These are phyloP conservation scores for Monilinia polystroma DNA, from an alignment of 2,329 filamentous ascomycete genomes.

Conservation along the genomic window DNA sequence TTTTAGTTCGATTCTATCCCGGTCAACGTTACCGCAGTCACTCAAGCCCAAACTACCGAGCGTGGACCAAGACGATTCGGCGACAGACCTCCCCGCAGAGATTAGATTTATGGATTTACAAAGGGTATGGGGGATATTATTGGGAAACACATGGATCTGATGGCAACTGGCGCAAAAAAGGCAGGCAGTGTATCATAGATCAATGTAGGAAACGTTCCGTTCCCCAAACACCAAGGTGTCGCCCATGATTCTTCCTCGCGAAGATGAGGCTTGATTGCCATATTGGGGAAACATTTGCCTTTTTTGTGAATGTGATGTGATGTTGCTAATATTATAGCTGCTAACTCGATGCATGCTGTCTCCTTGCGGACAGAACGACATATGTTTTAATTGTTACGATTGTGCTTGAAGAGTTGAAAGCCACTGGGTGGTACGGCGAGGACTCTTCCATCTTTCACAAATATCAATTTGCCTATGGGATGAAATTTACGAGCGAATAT, in stretches of 20 bases:
- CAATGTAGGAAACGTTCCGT: conserved; percentile 52
- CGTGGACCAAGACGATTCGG: conserved; percentile 71
- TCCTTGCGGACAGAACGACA: not conserved
- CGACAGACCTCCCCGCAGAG: conserved; percentile 55
- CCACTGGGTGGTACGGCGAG: too few relatives aligned
- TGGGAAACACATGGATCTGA: conserved; percentile 34
- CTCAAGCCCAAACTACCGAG: conserved; percentile 83
- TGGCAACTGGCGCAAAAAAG: conserved; percentile 38
- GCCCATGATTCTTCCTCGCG: conserved; percentile 65
- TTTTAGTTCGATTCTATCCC: conserved; percentile 91
- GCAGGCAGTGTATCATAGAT: conserved; percentile 52
- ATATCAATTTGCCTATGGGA: not conserved
- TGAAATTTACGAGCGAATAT: not conserved
- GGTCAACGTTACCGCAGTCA: conserved; percentile 90
- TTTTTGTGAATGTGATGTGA: conserved; percentile 24
- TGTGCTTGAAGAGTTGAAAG: not conserved
- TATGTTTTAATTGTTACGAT: not conserved
- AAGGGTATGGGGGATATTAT: conserved; percentile 29
- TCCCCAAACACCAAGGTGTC: conserved; percentile 72
- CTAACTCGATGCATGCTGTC: not conserved
- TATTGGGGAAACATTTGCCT: conserved; percentile 36
- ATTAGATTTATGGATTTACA: conserved; percentile 41
- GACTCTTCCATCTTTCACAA: not conserved
- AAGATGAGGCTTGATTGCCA: conserved; percentile 95
- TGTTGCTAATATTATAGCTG: conserved; percentile 17